These are phyloP conservation scores for Epichloe brachyelytri DNA, from an alignment of 2,329 filamentous ascomycete genomes.

Conservation along the genomic window DNA sequence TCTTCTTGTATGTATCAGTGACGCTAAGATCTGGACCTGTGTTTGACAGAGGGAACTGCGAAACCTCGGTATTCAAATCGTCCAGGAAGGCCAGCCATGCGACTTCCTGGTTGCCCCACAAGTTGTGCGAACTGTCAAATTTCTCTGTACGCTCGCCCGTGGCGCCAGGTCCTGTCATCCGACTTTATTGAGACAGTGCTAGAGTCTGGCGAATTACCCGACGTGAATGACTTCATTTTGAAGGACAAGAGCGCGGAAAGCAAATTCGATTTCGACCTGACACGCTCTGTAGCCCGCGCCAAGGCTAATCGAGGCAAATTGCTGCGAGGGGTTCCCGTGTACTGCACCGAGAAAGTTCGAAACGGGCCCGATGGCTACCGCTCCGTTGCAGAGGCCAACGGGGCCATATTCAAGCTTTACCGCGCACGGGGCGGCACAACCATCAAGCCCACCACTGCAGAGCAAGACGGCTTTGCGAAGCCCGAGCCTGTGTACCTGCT, in stretches of 20 bases:
- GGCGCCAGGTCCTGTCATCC: slow-evolving; percentile 67
- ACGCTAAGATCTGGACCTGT: slow-evolving; percentile 9
- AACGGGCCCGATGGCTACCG: slow-evolving; percentile 78
- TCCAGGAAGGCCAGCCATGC: slow-evolving; percentile 61
- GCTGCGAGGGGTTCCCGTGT: slow-evolving; percentile 63
- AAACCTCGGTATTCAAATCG: slow-evolving; percentile 68
- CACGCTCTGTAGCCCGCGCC: slow-evolving; percentile 56
- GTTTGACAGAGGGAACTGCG: slow-evolving; percentile 58
- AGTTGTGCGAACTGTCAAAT: slow-evolving; percentile 85
- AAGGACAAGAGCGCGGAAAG: slow-evolving; percentile 62
- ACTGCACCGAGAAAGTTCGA: slow-evolving; percentile 67
- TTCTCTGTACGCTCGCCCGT: slow-evolving; percentile 73
- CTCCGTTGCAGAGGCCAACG: slow-evolving; percentile 77
- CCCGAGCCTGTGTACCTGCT: slow-evolving; percentile 74
- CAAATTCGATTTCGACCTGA: slow-evolving; percentile 55
- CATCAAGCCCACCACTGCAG: slow-evolving; percentile 50
- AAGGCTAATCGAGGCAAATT: slow-evolving; percentile 65
- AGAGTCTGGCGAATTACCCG: slow-evolving; percentile 50
- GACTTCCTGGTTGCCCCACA: slow-evolving; percentile 80
- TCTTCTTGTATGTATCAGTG: not conserved
- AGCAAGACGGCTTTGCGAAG: slow-evolving; percentile 46
- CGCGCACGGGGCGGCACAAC: slow-evolving; percentile 57
- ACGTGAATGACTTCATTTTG: slow-evolving; percentile 53
- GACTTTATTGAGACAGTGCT: slow-evolving; percentile 70
- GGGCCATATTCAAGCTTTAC: slow-evolving; percentile 70